Conservation (phyloP, 371 early-diverging fungal species). For the Mucor velutinosus region DNA sequence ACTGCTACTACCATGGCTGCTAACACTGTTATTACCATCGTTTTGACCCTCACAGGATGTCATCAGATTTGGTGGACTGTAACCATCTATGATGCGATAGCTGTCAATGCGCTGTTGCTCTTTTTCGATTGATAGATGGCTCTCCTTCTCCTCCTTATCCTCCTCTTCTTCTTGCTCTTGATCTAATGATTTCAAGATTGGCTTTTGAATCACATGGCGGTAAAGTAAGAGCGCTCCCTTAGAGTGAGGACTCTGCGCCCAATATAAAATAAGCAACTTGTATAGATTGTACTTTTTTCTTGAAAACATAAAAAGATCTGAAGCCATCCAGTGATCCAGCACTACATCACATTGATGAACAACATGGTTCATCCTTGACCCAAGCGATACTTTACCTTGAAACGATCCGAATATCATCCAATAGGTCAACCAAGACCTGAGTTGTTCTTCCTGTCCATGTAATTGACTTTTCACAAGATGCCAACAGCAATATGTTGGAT, state of each 20-base stretch:
- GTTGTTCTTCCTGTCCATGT: slow-evolving; percentile 1
- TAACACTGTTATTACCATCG: not conserved
- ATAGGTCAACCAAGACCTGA: slow-evolving; percentile 55
- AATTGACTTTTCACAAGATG: slow-evolving; percentile 19
- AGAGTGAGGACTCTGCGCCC: slow-evolving; percentile 57
- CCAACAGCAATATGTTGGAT: slow-evolving; percentile 47
- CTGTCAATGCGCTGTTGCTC: not conserved
- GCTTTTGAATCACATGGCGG: slow-evolving; percentile 41
- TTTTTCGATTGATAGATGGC: not conserved
- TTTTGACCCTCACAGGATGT: not conserved
- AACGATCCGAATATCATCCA: slow-evolving; percentile 55
- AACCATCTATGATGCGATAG: slow-evolving; percentile 32
- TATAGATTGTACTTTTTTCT: slow-evolving; percentile 45
- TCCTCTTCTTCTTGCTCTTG: slow-evolving; percentile 1
- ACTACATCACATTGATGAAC: slow-evolving; percentile 22
- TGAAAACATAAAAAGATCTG: slow-evolving; percentile 31
- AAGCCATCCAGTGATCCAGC: slow-evolving; percentile 47
- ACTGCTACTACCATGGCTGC: slow-evolving; percentile 5
- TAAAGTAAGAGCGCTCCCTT: slow-evolving; percentile 47
- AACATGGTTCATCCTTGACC: not conserved
- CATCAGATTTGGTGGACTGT: slow-evolving; percentile 20
- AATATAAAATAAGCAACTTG: slow-evolving; percentile 49
- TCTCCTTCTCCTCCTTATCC: slow-evolving; percentile 1
- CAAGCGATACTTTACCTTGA: slow-evolving; percentile 30
- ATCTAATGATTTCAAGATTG: not conserved